Conservation (phyloP, 345 rosid genomes). For the Xanthoceras sorbifolium region DNA sequence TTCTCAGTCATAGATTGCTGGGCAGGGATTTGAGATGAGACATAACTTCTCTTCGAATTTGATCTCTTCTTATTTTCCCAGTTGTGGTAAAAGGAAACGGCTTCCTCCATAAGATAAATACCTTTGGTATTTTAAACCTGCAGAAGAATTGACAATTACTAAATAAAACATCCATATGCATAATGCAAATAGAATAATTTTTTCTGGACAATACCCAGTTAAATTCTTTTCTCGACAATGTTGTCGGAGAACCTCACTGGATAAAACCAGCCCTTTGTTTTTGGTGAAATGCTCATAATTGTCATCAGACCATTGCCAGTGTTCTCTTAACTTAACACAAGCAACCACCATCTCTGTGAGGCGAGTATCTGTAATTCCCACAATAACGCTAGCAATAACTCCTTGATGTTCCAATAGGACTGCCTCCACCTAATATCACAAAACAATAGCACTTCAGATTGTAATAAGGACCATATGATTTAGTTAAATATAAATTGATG, state of each 20-base stretch:
- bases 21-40: constrained; percentile 40
- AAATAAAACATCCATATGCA: neutral
- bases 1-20: constrained; percentile 61
- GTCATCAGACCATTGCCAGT: constrained; percentile 63
- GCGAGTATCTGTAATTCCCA: constrained; percentile 64
- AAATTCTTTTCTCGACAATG: constrained; percentile 54
- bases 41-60: constrained; percentile 49
- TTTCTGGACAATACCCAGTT: constrained; percentile 46
- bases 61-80: constrained; percentile 75
- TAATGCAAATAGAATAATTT: neutral
- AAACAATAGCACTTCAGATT: constrained; percentile 9
- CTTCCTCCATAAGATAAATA: constrained; percentile 58
- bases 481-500: neutral
- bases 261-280: constrained; percentile 32
- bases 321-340: constrained; percentile 55
- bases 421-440: constrained; percentile 56
- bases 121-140: constrained; percentile 85
- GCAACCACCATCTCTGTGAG: constrained; percentile 77
- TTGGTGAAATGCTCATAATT: constrained; percentile 7
- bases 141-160: constrained; percentile 18
- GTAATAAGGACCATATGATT: neutral
- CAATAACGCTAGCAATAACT: constrained; percentile 49
- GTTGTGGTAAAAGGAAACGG: constrained; percentile 68
- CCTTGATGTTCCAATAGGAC: constrained; percentile 62
- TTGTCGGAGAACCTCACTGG: constrained; percentile 50